Conservation (phyloP, 1,284 basidiomycete species). For the Cystobasidium slooffiae region DNA sequence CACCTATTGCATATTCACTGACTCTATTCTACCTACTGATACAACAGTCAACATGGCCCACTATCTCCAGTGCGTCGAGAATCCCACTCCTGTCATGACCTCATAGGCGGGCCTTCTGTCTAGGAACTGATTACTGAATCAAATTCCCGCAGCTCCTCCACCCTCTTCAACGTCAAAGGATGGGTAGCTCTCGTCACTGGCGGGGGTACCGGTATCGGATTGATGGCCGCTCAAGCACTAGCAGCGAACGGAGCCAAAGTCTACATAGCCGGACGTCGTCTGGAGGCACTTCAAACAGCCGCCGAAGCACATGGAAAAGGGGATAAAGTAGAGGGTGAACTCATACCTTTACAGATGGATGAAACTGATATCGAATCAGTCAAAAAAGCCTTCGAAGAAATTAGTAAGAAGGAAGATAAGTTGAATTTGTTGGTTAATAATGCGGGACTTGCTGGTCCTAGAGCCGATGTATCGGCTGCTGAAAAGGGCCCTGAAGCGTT, state of each 20-base stretch:
- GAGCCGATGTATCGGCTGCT: conserved; percentile 49
- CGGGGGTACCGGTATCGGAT: conserved; percentile 72
- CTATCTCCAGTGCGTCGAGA: conserved; percentile 15
- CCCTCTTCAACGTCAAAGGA: conserved; percentile 43
- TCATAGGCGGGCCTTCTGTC: background rate
- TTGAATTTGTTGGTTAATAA: conserved; percentile 37
- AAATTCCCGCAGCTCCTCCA: conserved; percentile 13
- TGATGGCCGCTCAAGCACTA: conserved; percentile 75
- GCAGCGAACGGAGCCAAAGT: conserved; percentile 78
- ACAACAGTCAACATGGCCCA: conserved; percentile 8
- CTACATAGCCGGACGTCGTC: conserved; percentile 66
- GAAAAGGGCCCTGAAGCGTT: conserved; percentile 31
- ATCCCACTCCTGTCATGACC: background rate
- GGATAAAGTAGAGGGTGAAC: conserved; percentile 48
- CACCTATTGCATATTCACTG: background rate
- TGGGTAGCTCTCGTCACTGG: conserved; percentile 37
- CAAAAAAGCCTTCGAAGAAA: conserved; percentile 47
- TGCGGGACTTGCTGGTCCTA: conserved; percentile 48
- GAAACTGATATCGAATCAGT: conserved; percentile 44
- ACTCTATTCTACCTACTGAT: background rate
- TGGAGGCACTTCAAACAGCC: conserved; percentile 56
- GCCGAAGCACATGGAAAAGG: conserved; percentile 57
- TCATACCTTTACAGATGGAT: conserved; percentile 46
- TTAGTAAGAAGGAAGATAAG: conserved; percentile 38
- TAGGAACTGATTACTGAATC: background rate